phyloP scores from a whole-genome alignment of 352 stramenopile species.

The Globisporangium acanthophoron region DNA sequence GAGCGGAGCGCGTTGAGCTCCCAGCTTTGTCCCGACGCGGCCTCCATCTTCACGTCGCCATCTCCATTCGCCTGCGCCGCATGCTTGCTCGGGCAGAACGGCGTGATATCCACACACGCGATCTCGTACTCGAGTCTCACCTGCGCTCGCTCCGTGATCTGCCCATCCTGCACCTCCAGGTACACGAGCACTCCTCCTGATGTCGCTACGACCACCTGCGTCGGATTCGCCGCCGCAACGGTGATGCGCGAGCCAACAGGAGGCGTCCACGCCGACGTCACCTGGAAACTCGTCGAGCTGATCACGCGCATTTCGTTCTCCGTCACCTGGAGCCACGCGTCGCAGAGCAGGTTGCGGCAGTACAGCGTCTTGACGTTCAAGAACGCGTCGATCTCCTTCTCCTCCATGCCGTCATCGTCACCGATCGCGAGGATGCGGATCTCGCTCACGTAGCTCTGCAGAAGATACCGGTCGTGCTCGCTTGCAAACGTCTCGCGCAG shows the following conservation, averaged over 20 bases:
- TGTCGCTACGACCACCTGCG: constrained; percentile 90
- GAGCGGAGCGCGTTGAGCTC: constrained; percentile 45
- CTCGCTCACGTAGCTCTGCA: constrained; percentile 95
- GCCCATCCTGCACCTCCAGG: constrained; percentile 67
- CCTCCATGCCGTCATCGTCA: constrained; percentile 88
- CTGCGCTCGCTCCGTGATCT: constrained; percentile 57
- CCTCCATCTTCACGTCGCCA: constrained; percentile 60
- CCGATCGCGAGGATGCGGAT: constrained; percentile 94
- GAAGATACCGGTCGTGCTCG: constrained; percentile 92
- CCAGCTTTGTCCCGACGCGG: constrained; percentile 33
- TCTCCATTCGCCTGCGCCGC: constrained; percentile 7
- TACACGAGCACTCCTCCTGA: constrained; percentile 89
- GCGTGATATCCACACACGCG: constrained; percentile 90
- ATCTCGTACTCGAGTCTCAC: constrained; percentile 92
- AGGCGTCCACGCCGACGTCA: constrained; percentile 80
- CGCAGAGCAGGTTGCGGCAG: constrained; percentile 89
- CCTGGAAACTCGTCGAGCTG: constrained; percentile 46
- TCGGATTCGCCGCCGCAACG: constrained; percentile 82
- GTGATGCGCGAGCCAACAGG: constrained; percentile 63
- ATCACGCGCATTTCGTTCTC: constrained; percentile 90
- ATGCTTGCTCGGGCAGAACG: constrained; percentile 23
- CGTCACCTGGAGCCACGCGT: constrained; percentile 93
- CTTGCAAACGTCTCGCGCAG: constrained; percentile 83
- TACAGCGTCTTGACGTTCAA: constrained; percentile 88
- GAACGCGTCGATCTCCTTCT: constrained; percentile 88